Percentiles rank a stretch among this genome's conserved stretches.
Evolutionary conservation across 2,329 filamentous ascomycete species (phyloP).

Genomic region (Pseudogymnoascus verrucosus): DNA sequence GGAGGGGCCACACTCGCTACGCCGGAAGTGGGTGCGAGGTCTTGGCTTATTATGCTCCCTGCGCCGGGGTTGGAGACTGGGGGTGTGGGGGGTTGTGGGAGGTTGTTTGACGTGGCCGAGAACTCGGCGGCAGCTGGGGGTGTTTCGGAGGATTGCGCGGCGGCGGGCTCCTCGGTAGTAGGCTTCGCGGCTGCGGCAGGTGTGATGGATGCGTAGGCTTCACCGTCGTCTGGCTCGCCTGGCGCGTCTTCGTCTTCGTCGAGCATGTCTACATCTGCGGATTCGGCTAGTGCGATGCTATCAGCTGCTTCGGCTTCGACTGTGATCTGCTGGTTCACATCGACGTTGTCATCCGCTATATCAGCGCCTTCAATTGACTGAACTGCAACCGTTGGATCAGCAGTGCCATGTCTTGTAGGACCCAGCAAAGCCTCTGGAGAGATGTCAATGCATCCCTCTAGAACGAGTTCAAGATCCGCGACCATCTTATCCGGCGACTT

Average conservation of each 20-base stretch:
- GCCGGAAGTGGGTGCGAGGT: constrained; percentile 14
- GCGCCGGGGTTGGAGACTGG: constrained; percentile 50
- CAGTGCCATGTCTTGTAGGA: constrained; percentile 31
- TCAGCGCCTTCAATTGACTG: constrained; percentile 21
- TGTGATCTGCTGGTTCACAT: constrained; percentile 17
- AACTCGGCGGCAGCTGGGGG: constrained; percentile 44
- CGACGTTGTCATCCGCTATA: constrained; percentile 22
- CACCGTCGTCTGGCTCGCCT: constrained; percentile 14
- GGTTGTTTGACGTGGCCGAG: constrained; percentile 16
- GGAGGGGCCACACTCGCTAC: neutral
- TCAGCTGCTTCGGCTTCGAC: constrained; percentile 38
- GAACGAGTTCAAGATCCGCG: constrained; percentile 64
- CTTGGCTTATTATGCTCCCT: constrained; percentile 10
- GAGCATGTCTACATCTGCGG: constrained; percentile 23
- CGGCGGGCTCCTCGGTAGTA: constrained; percentile 22
- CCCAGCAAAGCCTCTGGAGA: constrained; percentile 37
- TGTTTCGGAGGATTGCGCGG: constrained; percentile 30
- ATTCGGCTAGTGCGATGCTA: constrained; percentile 25
- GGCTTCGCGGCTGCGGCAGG: constrained; percentile 14
- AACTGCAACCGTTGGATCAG: neutral
- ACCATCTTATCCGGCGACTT: constrained; percentile 62
- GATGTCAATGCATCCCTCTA: constrained; percentile 48
- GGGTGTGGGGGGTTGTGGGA: constrained; percentile 50
- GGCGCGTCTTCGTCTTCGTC: constrained; percentile 21
- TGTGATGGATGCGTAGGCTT: constrained; percentile 12